phyloP scores from a whole-genome alignment of 139 green algal species.

The Deuterostichococcus epilithicus region DNA sequence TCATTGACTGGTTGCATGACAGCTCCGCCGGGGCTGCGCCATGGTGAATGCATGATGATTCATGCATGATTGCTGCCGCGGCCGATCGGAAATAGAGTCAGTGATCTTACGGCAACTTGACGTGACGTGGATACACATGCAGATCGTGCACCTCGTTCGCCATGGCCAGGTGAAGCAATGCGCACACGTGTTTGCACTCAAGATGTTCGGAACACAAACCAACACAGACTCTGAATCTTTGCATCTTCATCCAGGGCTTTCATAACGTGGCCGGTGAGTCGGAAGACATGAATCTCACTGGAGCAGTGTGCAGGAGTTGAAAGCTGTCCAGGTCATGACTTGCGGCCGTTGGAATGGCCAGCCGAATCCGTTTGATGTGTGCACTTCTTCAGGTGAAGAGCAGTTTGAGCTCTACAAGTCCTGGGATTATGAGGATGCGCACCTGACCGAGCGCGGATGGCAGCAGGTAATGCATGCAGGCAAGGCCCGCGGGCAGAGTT shows the following conservation, averaged over 20 bases:
- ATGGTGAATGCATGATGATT: neutral
- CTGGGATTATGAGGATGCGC: constrained; percentile 35
- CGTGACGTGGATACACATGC: neutral
- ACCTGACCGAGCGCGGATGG: constrained; percentile 50
- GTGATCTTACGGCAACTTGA: neutral
- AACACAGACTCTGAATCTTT: constrained; percentile 12
- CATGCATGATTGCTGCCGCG: no score
- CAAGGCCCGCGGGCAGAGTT: neutral
- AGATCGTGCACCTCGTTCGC: constrained; percentile 47
- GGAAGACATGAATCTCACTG: no score
- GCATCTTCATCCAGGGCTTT: no score
- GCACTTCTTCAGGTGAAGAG: neutral
- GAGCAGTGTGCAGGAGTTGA: no score
- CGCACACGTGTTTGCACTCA: neutral
- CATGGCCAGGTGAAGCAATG: constrained; percentile 29
- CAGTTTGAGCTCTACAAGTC: constrained; percentile 16
- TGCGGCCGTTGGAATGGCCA: no score
- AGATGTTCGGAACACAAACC: neutral
- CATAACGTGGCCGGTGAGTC: constrained; percentile 53
- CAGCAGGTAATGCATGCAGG: constrained; percentile 5
- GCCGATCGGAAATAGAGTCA: neutral
- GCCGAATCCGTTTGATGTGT: constrained; percentile 16
- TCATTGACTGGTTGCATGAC: no score
- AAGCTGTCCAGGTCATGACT: no score
- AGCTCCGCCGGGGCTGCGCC: no score